phyloP scores from a whole-genome alignment of 495 filamentous ascomycete genomes.

The Cetradonia linearis region DNA sequence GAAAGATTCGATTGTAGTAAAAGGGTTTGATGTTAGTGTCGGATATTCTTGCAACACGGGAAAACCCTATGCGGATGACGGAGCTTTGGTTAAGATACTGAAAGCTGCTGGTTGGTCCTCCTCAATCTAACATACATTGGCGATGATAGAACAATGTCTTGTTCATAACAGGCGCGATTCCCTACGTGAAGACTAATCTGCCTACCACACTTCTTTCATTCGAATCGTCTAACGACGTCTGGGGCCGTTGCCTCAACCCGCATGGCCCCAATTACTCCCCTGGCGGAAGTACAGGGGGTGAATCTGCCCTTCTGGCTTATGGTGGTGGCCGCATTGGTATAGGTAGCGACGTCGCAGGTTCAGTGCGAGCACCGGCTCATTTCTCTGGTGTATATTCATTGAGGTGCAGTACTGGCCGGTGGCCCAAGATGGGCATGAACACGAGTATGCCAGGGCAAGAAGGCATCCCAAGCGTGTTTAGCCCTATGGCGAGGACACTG shows the following conservation, averaged over 20 bases:
- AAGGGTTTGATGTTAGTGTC: slow-evolving; percentile 77
- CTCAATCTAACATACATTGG: neutral
- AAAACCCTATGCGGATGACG: slow-evolving; percentile 56
- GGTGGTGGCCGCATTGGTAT: slow-evolving; percentile 87
- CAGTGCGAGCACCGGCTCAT: slow-evolving; percentile 79
- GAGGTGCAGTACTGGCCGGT: slow-evolving; percentile 86
- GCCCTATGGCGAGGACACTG: slow-evolving; percentile 85
- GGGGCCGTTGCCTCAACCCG: slow-evolving; percentile 75
- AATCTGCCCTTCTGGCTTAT: slow-evolving; percentile 72
- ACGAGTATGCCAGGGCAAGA: slow-evolving; percentile 95
- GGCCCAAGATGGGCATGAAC: slow-evolving; percentile 74
- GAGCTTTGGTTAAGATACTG: slow-evolving; percentile 61
- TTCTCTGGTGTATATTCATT: slow-evolving; percentile 86
- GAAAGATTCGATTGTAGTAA: slow-evolving; percentile 80
- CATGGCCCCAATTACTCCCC: slow-evolving; percentile 76
- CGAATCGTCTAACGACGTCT: slow-evolving; percentile 84
- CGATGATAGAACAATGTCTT: slow-evolving; percentile 33
- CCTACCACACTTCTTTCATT: slow-evolving; percentile 87
- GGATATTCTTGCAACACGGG: slow-evolving; percentile 68
- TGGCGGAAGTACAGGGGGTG: slow-evolving; percentile 86
- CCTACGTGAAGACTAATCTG: slow-evolving; percentile 93
- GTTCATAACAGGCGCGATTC: slow-evolving; percentile 47
- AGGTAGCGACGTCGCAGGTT: slow-evolving; percentile 89
- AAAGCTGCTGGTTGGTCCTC: slow-evolving; percentile 64
- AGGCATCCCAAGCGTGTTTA: slow-evolving; percentile 80